phyloP scores from a whole-genome alignment of 23 red algal species.

The Gracilaria gracilis region DNA sequence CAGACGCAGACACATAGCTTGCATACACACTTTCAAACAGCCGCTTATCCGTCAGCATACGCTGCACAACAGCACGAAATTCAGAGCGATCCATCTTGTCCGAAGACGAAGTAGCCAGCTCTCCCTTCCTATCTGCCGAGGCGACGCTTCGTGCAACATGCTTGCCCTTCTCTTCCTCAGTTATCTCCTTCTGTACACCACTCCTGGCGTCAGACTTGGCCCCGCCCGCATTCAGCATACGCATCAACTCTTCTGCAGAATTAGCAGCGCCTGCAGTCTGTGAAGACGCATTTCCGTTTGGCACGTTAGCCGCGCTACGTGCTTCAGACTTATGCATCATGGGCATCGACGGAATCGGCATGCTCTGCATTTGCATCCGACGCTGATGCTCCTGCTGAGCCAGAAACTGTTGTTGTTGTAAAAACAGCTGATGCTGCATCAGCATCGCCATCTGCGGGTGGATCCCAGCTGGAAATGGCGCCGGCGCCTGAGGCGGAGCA shows the following conservation, averaged over 20 bases:
- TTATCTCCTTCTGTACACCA: background rate
- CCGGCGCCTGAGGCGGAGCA: constrained; percentile 8
- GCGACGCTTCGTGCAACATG: constrained; percentile 23
- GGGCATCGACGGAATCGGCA: constrained; percentile 13
- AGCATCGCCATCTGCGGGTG: constrained; percentile 63
- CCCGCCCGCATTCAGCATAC: constrained; percentile 11
- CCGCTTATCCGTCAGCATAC: constrained; percentile 56
- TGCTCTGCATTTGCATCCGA: constrained; percentile 57
- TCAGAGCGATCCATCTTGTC: constrained; percentile 40
- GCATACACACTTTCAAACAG: constrained; percentile 64
- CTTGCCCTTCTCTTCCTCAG: constrained; percentile 31
- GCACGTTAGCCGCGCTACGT: constrained; percentile 2
- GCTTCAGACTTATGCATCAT: constrained; percentile 16
- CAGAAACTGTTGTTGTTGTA: constrained; percentile 46
- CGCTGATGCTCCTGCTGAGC: constrained; percentile 61
- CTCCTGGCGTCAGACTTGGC: background rate
- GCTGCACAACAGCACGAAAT: constrained; percentile 60
- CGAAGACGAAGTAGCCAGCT: background rate
- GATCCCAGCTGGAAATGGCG: constrained; percentile 27
- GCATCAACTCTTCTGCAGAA: constrained; percentile 24
- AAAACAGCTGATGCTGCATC: constrained; percentile 58
- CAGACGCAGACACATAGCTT: constrained; percentile 12
- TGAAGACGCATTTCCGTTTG: background rate
- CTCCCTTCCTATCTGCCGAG: background rate
- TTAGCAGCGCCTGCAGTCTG: background rate